Evolutionary conservation across 2,329 filamentous ascomycete genomes (phyloP).

Genomic region (Scedosporium dehoogii): DNA sequence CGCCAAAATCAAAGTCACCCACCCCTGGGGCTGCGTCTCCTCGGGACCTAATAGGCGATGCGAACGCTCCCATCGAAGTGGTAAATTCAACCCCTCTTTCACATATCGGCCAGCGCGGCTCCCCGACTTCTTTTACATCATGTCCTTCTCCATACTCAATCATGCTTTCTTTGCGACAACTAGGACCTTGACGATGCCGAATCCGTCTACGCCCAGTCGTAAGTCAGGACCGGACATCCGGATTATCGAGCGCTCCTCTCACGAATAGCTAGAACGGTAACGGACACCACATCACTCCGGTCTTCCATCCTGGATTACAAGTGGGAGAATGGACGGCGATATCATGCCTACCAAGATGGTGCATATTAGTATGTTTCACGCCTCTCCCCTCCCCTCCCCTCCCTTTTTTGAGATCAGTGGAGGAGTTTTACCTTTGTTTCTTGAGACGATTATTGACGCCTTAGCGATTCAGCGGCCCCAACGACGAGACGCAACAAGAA

Average conservation of each 20-base stretch:
- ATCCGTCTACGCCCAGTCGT: not conserved
- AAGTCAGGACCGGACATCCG: not conserved
- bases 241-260: not conserved
- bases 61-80: no score
- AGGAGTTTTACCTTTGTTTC: no score
- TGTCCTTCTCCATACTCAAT: no score
- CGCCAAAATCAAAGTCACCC: no score
- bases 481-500: constrained; percentile 18
- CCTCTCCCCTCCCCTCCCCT: not conserved
- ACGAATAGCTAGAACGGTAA: not conserved
- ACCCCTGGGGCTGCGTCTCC: no score
- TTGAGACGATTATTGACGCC: not conserved
- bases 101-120: no score
- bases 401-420: not conserved
- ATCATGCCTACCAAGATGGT: constrained; percentile 35
- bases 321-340: constrained; percentile 36
- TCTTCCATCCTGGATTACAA: constrained; percentile 32
- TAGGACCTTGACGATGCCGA: not conserved
- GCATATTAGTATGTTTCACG: constrained; percentile 16
- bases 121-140: no score
- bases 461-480: constrained; percentile 14
- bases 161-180: not conserved
- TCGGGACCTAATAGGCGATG: no score
- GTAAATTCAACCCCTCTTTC: no score
- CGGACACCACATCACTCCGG: constrained; percentile 20